Evolutionary conservation across 179 eudicot species (phyloP), one percentile per base, ranked within the genome.

Genomic region (Beta macrorhiza): DNA sequence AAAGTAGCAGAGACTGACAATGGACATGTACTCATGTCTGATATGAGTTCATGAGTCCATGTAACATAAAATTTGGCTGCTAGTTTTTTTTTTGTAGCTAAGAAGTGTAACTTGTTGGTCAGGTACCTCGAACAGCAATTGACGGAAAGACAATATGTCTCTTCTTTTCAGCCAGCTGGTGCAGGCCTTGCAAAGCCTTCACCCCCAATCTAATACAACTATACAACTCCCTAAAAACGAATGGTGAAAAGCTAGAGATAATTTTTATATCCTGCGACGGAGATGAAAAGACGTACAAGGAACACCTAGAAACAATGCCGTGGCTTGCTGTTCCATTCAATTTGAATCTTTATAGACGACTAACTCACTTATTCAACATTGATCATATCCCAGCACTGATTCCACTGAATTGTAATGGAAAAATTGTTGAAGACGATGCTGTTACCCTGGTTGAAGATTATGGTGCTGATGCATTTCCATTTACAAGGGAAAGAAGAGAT

Each of bases 291-390:
- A 83, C 84, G 62, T 90, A 87, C 67, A 83, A 22, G 17, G 89
- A 89, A 55, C 86, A 87, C 79, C 79, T 84, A 37, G 76, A 85
- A 80, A 67, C 69, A 56, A 89, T 90, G 93, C 91, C 91, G 47
- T 90, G 91, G 93, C 89, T 87, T 73, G 86, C 90, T 44, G 74
- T 89, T 74, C 93, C 90, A 0, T 90, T 73, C 32, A 78, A 86
- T 75, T 69, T 73, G 5, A 65, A 79, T 42, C 62, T 85, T 19
- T 86, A 83, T 12, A 85, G 57, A 62, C 80, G 79, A 56, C 47
- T 90, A 56, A 80, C 84, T 76, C 77, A 80, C 19, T 74, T 65
- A 5, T 89, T 81, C 82, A 81, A 82, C 71, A 88, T 90, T 16
- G 56, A 81, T 52, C 90, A 85, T 67, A 79, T 90, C 52, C 93